Percentiles rank a stretch among this genome's conserved stretches.
Evolutionary conservation across 73 alveolate species (phyloP).

Genomic region (Tetrahymena borealis): DNA sequence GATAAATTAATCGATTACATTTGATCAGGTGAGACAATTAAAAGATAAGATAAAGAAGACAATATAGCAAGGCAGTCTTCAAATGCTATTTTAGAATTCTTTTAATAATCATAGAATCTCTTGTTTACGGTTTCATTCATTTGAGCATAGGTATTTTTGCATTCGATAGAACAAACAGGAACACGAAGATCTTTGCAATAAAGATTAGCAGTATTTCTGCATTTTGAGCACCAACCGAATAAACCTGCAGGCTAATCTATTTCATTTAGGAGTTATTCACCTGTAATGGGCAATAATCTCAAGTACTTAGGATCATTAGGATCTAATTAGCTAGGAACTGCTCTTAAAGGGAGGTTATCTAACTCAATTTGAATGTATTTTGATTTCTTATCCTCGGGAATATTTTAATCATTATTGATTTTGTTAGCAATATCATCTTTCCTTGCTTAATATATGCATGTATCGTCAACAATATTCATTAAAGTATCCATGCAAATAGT

Average conservation of each 20-base stretch:
- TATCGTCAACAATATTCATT: constrained; percentile 65
- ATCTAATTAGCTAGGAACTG: constrained; percentile 40
- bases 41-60: background rate
- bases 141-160: constrained; percentile 64
- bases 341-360: constrained; percentile 12
- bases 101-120: constrained; percentile 46
- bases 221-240: constrained; percentile 96
- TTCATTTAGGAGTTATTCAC: constrained; percentile 75
- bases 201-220: constrained; percentile 85
- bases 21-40: background rate
- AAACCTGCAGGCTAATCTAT: constrained; percentile 68
- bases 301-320: constrained; percentile 43
- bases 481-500: background rate
- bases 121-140: constrained; percentile 32
- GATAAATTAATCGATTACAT: background rate
- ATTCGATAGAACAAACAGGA: constrained; percentile 91
- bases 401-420: background rate
- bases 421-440: background rate
- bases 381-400: background rate
- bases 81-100: constrained; percentile 16
- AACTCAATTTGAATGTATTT: background rate
- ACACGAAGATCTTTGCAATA: constrained; percentile 84
- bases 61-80: background rate
- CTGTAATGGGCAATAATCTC: constrained; percentile 7
- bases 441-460: constrained; percentile 46